These are phyloP conservation scores for Myxozyma geophila DNA, from an alignment of 805 yeast species.

Conservation along the genomic window DNA sequence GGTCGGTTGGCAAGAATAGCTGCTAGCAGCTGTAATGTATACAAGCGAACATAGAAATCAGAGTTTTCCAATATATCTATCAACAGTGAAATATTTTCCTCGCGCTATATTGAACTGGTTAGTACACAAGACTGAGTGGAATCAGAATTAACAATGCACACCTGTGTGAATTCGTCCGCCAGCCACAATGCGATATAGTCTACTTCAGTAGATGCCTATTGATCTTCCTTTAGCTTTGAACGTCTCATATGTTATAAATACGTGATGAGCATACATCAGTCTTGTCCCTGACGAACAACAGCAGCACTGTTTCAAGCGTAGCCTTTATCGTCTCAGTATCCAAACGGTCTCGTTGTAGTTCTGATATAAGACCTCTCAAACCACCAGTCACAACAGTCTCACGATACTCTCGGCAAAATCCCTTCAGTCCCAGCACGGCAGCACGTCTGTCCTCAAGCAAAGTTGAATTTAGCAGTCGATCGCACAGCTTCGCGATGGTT, in stretches of 20 bases:
- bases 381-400: slow-evolving; percentile 91
- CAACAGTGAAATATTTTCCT: slow-evolving; percentile 53
- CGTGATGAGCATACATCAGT: slow-evolving; percentile 39
- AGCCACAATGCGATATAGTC: slow-evolving; percentile 95
- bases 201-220: slow-evolving; percentile 43
- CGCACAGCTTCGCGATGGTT: slow-evolving; percentile 86
- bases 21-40: slow-evolving; percentile 82
- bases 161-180: slow-evolving; percentile 86
- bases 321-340: slow-evolving; percentile 78
- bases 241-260: background rate
- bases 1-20: slow-evolving; percentile 82
- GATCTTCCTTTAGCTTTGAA: background rate
- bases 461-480: slow-evolving; percentile 81
- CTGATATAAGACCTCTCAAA: slow-evolving; percentile 68
- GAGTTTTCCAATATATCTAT: slow-evolving; percentile 56
- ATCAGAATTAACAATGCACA: slow-evolving; percentile 22
- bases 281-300: slow-evolving; percentile 75
- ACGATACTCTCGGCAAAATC: slow-evolving; percentile 84
- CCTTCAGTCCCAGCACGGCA: slow-evolving; percentile 86
- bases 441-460: slow-evolving; percentile 84
- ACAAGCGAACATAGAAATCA: slow-evolving; percentile 79
- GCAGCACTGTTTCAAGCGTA: slow-evolving; percentile 79
- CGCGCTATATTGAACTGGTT: slow-evolving; percentile 37
- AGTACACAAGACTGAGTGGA: slow-evolving; percentile 34
- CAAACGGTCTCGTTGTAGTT: slow-evolving; percentile 66